Evolutionary conservation across 2,329 filamentous ascomycete species (phyloP), one percentile per base, ranked within the genome.

Genomic region (Xylariaceae sp.): DNA sequence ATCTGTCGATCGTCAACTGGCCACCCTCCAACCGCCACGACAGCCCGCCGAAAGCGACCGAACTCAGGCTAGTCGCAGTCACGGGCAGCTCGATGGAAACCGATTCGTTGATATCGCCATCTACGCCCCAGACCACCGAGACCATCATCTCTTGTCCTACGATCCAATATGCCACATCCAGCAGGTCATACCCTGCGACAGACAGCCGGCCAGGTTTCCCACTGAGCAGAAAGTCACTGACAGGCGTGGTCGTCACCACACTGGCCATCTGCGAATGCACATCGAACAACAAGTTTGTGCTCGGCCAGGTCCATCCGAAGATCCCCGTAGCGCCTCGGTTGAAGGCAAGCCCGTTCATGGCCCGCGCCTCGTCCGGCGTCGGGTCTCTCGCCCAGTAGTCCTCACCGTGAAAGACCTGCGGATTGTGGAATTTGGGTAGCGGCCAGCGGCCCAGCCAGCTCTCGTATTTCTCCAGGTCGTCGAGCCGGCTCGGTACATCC

Each of bases 341-440:
- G 40, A 79, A 67, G 0, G 71, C 73, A 13, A 78, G 62, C 18
- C 70, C 60, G 47, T 69, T 71, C 75, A 78, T 79, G 17, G 66
- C 75, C 50, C 71, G 69, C 28, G 68, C 68, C 64, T 79, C 76
- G 11, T 63, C 69, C 2, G 65, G 55, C 1, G 70, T 75, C 9
- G 76, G 76, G 51, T 76, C 71, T 11, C 75, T 66, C n/a, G 60
- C 46, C 75, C 76, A 78, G 63, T 78, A 78, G 16, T 67, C 69
- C 60, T 78, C 72, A 42, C 75, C 75, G 50, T 73, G 67, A 62
- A 79, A 78, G 49, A 69, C 71, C 66, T 80, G 76, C 39, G 75
- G 75, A 45, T 73, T 75, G 55, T 74, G 70, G 46, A 71, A 66
- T 51, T 74, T 73, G 5, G 72, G 73, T 54, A 53, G 47, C 19